phyloP scores from a whole-genome alignment of 768 basidiomycete genomes.

The Leccinum rimulosum region DNA sequence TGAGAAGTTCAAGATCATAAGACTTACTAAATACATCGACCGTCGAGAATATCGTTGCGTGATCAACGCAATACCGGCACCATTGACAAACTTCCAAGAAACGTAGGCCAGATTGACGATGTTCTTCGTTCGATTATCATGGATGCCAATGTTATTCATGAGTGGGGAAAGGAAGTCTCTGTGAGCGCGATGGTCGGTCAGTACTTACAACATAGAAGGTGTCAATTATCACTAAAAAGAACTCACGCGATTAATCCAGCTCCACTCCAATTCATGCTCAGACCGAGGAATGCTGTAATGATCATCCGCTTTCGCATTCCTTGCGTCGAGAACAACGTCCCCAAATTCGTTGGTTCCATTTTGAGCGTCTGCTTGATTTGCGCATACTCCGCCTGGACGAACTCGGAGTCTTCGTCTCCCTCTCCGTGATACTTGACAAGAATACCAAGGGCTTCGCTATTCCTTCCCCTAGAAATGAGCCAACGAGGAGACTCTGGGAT shows the following conservation, averaged over 20 bases:
- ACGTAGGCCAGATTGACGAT: not conserved
- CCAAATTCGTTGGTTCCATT: not conserved
- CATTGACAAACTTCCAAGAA: not conserved
- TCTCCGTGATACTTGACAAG: not conserved
- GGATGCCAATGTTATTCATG: not conserved
- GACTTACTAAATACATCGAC: not conserved
- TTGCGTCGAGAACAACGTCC: not conserved
- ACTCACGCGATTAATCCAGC: not conserved
- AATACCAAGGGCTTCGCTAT: not conserved
- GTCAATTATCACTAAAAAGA: not conserved
- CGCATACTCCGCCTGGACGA: not conserved
- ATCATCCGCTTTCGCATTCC: not conserved
- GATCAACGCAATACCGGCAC: not conserved
- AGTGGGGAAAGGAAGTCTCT: not conserved
- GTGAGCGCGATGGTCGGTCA: not conserved
- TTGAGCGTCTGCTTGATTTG: not conserved
- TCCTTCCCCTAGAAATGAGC: not conserved
- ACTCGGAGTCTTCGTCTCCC: not conserved
- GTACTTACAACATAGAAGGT: not conserved
- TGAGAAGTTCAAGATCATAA: not conserved
- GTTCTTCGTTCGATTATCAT: not conserved
- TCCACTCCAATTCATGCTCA: not conserved
- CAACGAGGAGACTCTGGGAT: not conserved
- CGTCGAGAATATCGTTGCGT: not conserved
- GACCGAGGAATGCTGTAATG: not conserved